Evolutionary conservation across 768 basidiomycete genomes (phyloP), one percentile per base, ranked within the genome.

Genomic region (Fibroporia radiculosa): DNA sequence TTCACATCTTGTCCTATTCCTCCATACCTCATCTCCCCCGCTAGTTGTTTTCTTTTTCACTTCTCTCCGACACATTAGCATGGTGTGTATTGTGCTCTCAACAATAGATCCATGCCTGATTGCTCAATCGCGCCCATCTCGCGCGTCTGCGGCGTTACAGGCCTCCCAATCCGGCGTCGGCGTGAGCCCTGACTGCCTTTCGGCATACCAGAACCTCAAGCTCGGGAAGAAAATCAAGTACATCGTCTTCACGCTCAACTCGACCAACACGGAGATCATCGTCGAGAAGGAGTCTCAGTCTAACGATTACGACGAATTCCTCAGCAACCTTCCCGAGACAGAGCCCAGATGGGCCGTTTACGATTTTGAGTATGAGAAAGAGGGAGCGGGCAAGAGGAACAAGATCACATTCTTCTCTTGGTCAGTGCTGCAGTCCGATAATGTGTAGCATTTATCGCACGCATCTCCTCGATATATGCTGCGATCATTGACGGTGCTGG

Each of bases 261-360:
- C 65, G 13, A 64, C 65, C 40, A 64, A 73, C 49, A 82, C 76
- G n/a, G 75, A 87, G 66, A 85, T 98, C 64, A 56, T 88, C 52
- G 82, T 92, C 34, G 71, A 78, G 46, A 89, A 89, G 69, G 72
- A 66, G 14, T 81, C 80, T 18, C 47, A 57, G 4, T 13, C 45
- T 1, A 29, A 40, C 14, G 60, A 71, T 16, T 97, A 88, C 65
- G 84, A 92, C 0, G 71, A 73, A 0, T 97, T 98, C 62, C 33
- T 90, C 40, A 61, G 28, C 1, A 77, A 82, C 54, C 71, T 98
- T 45, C 92, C 93, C 1, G 76, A 82, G 60, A 56, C 56, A 23
- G 77, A 84, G 49, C 88, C 85, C 59, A 71, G 86, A 66, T 99
- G 81, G 78, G 93, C 85, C n/a, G 75, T 97, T 19, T 95, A 92